Conservation (phyloP, 192 early-diverging fungal species). For the Entomortierella lignicola region DNA sequence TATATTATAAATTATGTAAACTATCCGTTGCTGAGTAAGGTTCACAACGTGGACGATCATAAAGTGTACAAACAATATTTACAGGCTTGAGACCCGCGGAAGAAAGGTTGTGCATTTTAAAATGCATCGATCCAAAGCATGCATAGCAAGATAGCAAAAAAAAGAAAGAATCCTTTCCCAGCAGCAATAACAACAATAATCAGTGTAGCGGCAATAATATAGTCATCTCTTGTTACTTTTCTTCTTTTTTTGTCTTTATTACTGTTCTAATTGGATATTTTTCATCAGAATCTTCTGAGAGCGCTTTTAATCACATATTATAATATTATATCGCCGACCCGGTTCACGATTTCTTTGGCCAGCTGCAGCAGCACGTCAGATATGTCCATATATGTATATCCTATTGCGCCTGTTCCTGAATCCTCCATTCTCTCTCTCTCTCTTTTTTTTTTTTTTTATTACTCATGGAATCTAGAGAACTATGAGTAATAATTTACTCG, state of each 20-base stretch:
- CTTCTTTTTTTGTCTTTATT: no score
- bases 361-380: neutral
- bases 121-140: no score
- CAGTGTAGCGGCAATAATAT: no score
- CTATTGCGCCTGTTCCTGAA: neutral
- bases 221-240: no score
- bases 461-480: no score
- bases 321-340: constrained; percentile 6
- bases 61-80: constrained; percentile 2
- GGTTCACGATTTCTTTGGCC: constrained; percentile 26
- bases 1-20: constrained; percentile 1
- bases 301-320: constrained; percentile 2
- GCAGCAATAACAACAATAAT: no score
- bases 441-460: neutral
- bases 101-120: no score
- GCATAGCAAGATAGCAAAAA: no score
- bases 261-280: no score
- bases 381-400: neutral
- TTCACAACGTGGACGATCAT: neutral
- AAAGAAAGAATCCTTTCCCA: no score
- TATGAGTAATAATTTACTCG: no score
- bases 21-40: neutral
- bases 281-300: neutral
- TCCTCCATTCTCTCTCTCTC: neutral
- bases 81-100: neutral